Conservation (phyloP, 108 stramenopile species). For the Chaetoceros tenuissimus region DNA sequence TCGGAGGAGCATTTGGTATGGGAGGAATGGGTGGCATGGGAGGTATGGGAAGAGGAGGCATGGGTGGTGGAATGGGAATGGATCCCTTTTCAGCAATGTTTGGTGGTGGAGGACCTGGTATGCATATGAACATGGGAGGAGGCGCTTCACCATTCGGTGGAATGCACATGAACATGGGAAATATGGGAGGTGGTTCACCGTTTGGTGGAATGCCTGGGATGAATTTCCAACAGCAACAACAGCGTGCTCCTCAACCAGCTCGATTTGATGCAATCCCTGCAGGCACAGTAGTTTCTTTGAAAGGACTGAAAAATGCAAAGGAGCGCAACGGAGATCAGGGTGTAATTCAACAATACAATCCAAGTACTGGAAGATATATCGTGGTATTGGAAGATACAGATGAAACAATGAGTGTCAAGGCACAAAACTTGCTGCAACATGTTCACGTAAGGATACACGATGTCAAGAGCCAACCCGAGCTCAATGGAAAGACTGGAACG, state of each 20-base stretch:
- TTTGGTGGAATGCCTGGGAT: slow-evolving; percentile 11
- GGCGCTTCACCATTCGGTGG: not conserved
- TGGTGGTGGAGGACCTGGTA: slow-evolving; percentile 1
- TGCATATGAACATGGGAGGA: slow-evolving; percentile 23
- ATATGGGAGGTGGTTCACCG: slow-evolving; percentile 15
- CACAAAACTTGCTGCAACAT: slow-evolving; percentile 71
- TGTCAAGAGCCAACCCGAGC: slow-evolving; percentile 63
- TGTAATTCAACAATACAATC: slow-evolving; percentile 55
- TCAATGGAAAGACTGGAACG: slow-evolving; percentile 71
- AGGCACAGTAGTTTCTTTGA: slow-evolving; percentile 76
- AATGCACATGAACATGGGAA: not conserved
- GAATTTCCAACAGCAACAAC: not conserved
- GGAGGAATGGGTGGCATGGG: slow-evolving; percentile 20
- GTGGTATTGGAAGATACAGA: slow-evolving; percentile 75
- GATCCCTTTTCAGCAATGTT: slow-evolving; percentile 13
- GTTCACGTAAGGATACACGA: slow-evolving; percentile 74
- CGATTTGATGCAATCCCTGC: slow-evolving; percentile 69
- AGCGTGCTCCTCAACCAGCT: slow-evolving; percentile 23
- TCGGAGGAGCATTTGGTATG: slow-evolving; percentile 43
- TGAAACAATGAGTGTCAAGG: slow-evolving; percentile 73
- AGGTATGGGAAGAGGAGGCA: slow-evolving; percentile 32
- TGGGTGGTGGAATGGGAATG: slow-evolving; percentile 33
- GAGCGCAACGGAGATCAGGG: slow-evolving; percentile 80
- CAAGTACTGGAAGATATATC: slow-evolving; percentile 51
- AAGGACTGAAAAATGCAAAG: slow-evolving; percentile 55